Base-by-base conservation (phyloP, 257 asterid genomes). In the Penstemon davidsonii region DNA sequence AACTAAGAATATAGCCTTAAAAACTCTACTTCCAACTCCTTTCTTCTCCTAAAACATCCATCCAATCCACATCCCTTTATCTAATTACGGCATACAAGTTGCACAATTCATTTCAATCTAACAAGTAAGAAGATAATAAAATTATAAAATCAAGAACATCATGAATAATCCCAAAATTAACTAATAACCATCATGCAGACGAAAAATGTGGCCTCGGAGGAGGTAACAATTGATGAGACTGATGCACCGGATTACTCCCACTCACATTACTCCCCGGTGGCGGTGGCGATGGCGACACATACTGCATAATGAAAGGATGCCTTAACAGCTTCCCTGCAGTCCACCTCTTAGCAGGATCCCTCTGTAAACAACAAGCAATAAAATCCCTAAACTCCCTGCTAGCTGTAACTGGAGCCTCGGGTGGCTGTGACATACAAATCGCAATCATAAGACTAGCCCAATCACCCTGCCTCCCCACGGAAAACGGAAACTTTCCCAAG, bases 381-480 rank as follows among this genome's bases (percentile, higher is more conserved):
- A 86, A 86, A 64, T 84, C 82, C 60, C 85, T 61, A 49, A 89
- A 91, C 69, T 91, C 96, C 53, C 85, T 69, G n/a, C 89, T 85
- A 40, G 96, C 95, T 4, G 81, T 44, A 4, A 78, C 52, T 0
- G 97, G 95, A 2, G 94, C 91, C 85, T 88, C 88, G 4, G 97
- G 96, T 12, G 97, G 97, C 67, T 86, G 88, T 0, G 96, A 76
- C 96, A 91, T 75, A 78, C 97, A 90, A 66, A 90, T 90, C 42
- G 97, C 97, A 40, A 77, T 69, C 97, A 90, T 90, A 1, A 91
- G 82, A 15, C 88, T 85, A 1, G 97, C 97, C 97, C 97, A 91
- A 73, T 91, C 97, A 0, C 97, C 96, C 67, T 81, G 89, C 73
- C 96, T 76, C 0, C 87, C 92, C 0, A 82, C 96, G 5, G 83